phyloP scores from a whole-genome alignment of 169 alveolate species.

The Plasmodium gonderi region DNA sequence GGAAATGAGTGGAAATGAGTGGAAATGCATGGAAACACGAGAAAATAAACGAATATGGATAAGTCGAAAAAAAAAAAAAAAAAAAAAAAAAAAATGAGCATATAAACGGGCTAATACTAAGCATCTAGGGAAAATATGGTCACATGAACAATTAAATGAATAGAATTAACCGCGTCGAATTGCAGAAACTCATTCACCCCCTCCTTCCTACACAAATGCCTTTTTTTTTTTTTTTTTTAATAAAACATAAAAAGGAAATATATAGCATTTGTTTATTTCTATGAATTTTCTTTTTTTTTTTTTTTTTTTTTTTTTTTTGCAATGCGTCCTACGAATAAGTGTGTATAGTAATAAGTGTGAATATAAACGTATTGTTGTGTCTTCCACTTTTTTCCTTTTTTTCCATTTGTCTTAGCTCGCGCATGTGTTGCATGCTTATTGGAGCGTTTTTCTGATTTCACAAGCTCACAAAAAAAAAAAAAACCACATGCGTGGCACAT shows the following conservation, averaged over 20 bases:
- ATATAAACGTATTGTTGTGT: background rate
- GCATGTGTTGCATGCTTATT: background rate
- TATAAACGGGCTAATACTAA: background rate
- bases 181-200: background rate
- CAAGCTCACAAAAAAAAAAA: background rate
- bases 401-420: conserved; percentile 6
- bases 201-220: background rate
- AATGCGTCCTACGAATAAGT: background rate
- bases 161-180: conserved; percentile 34
- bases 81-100: background rate
- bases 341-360: background rate
- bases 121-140: background rate
- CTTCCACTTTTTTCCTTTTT: background rate
- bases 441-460: background rate
- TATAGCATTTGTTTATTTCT: conserved; percentile 19
- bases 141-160: background rate
- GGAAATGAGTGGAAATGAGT: too few relatives aligned
- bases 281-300: background rate
- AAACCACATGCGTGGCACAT: too few relatives aligned
- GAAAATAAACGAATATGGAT: background rate
- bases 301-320: background rate
- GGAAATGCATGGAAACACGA: too few relatives aligned
- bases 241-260: background rate
- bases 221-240: background rate
- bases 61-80: background rate